phyloP scores from a whole-genome alignment of 2,329 filamentous ascomycete genomes.

The Podosphaera aphanis region DNA sequence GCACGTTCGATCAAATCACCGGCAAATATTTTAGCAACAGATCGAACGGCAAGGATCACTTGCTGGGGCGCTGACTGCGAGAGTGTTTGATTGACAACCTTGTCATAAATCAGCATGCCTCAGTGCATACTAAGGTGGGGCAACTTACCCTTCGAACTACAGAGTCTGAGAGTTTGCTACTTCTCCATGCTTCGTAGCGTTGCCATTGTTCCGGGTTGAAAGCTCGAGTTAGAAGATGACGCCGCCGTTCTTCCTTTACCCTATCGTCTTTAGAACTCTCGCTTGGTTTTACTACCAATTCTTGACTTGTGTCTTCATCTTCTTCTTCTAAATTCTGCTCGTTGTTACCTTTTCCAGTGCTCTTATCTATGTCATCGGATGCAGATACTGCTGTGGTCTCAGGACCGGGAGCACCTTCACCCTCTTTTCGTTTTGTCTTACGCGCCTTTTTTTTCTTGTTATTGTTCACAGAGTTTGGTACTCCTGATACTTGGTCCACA shows the following conservation, averaged over 20 bases:
- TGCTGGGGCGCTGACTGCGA: conserved; percentile 54
- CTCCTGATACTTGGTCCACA: conserved; percentile 33
- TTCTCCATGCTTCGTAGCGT: conserved; percentile 48
- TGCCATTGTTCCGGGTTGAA: conserved; percentile 44
- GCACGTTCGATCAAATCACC: conserved; percentile 54
- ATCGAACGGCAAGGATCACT: conserved; percentile 52
- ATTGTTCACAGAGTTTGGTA: conserved; percentile 34
- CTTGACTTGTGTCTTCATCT: conserved; percentile 23
- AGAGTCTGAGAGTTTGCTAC: conserved; percentile 42
- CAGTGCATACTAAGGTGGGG: not conserved
- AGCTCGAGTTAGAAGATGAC: conserved; percentile 37
- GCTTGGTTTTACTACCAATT: conserved; percentile 32
- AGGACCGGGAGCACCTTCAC: conserved; percentile 24
- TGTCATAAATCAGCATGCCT: not conserved
- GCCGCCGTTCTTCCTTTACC: conserved; percentile 32
- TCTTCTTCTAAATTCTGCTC: conserved; percentile 27
- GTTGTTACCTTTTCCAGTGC: conserved; percentile 19
- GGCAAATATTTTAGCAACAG: conserved; percentile 54
- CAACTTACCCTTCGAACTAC: conserved; percentile 40
- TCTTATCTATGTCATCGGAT: conserved; percentile 18
- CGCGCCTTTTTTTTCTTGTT: conserved; percentile 34
- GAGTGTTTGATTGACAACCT: conserved; percentile 59
- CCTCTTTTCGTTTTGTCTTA: conserved; percentile 33
- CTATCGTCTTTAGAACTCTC: conserved; percentile 44
- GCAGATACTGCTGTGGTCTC: conserved; percentile 23